Percentiles rank a stretch among this genome's conserved stretches.
Evolutionary conservation across 106 monocot species (phyloP).

Genomic region (Allium sativum): DNA sequence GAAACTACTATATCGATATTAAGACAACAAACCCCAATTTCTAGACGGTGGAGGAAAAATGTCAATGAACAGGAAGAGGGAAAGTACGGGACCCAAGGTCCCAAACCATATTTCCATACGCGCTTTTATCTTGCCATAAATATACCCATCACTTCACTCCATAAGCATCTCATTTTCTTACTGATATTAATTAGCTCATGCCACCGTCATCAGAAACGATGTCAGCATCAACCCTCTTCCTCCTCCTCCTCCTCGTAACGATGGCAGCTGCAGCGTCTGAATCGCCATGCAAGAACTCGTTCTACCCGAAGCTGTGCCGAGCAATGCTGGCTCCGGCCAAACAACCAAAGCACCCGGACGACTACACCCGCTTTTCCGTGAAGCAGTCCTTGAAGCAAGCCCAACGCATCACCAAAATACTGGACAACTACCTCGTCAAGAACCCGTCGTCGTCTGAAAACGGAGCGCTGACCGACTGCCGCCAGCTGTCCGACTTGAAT

Average conservation of each 20-base stretch:
- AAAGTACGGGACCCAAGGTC: too few relatives aligned
- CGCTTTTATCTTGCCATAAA: background rate
- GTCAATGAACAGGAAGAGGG: too few relatives aligned
- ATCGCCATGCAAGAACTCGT: conserved; percentile 7
- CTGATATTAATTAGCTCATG: background rate
- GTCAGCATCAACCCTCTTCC: background rate
- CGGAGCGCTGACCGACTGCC: conserved; percentile 19
- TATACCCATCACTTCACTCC: background rate
- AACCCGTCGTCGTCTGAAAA: background rate
- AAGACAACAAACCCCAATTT: too few relatives aligned
- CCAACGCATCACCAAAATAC: conserved; percentile 6
- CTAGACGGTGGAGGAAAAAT: too few relatives aligned
- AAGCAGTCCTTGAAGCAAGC: conserved; percentile 11
- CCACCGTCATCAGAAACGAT: background rate
- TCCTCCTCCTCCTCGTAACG: conserved; percentile 13
- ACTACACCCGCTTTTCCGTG: conserved; percentile 22
- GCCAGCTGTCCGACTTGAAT: conserved; percentile 14
- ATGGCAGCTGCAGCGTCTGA: background rate
- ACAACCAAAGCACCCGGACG: conserved; percentile 9
- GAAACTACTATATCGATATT: too few relatives aligned
- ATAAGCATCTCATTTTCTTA: background rate
- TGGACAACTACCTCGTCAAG: conserved; percentile 11
- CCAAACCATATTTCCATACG: background rate
- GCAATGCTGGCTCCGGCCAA: conserved; percentile 11
- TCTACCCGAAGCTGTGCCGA: conserved; percentile 21